Conservation (phyloP, 768 basidiomycete species). For the Naganishia antarctica region DNA sequence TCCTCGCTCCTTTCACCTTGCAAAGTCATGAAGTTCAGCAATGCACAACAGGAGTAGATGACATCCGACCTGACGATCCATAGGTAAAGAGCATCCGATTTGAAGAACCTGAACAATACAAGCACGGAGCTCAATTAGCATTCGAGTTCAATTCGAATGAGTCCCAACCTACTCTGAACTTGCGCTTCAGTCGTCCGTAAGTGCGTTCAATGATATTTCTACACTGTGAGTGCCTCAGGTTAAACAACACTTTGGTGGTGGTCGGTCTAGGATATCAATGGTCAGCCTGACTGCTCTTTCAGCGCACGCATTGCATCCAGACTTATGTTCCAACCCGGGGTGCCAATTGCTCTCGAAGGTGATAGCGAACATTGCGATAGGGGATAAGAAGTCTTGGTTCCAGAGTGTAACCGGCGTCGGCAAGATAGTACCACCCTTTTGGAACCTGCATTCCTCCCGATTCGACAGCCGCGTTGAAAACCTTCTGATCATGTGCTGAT, state of each 20-base stretch:
- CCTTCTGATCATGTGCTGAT: not conserved
- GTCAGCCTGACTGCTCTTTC: slow-evolving; percentile 19
- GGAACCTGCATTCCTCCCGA: not conserved
- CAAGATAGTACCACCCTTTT: slow-evolving; percentile 42
- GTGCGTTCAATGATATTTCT: slow-evolving; percentile 40
- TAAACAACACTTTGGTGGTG: slow-evolving; percentile 39
- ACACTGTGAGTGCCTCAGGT: slow-evolving; percentile 36
- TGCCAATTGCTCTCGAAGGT: slow-evolving; percentile 45
- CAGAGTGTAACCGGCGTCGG: slow-evolving; percentile 46
- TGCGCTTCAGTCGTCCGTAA: slow-evolving; percentile 38
- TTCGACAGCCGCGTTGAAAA: not conserved
- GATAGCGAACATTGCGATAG: slow-evolving; percentile 46
- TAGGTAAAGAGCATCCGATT: not conserved
- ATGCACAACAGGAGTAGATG: slow-evolving; percentile 30
- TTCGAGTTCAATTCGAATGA: slow-evolving; percentile 17
- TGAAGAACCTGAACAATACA: slow-evolving; percentile 13
- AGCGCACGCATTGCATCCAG: not conserved
- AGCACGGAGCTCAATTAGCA: not conserved
- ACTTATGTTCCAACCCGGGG: not conserved
- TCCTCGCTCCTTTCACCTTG: not conserved
- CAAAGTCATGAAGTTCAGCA: slow-evolving; percentile 21
- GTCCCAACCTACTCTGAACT: slow-evolving; percentile 21
- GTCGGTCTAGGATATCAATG: not conserved
- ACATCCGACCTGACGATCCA: slow-evolving; percentile 32
- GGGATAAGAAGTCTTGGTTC: slow-evolving; percentile 42